Evolutionary conservation across 192 early-diverging fungal species (phyloP).

Genomic region (Coemansia sp.): DNA sequence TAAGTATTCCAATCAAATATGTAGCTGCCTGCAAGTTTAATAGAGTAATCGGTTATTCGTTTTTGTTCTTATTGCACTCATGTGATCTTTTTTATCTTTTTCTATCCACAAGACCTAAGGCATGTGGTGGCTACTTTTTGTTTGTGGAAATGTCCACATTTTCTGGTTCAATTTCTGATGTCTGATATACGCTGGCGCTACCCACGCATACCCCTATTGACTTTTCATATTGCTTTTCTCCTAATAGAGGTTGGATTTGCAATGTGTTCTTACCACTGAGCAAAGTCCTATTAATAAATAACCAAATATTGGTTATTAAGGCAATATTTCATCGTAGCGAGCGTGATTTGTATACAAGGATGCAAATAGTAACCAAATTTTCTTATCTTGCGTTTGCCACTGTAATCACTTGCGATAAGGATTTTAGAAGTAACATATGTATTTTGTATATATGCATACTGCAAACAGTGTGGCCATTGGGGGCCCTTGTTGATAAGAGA

Average conservation of each 20-base stretch:
- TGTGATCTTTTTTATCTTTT: not conserved
- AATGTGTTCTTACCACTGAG: not conserved
- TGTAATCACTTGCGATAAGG: not conserved
- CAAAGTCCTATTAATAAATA: not conserved
- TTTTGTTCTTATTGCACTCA: not conserved
- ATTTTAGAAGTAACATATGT: not conserved
- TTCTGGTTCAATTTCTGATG: not conserved
- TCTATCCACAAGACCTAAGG: not conserved
- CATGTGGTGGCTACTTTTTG: not conserved
- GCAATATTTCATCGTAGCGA: not conserved
- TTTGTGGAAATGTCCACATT: not conserved
- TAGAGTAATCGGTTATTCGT: not conserved
- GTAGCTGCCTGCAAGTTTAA: not conserved
- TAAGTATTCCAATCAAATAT: not conserved
- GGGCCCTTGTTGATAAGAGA: not conserved
- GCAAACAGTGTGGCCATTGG: not conserved
- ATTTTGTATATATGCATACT: not conserved
- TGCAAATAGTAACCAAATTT: too few relatives aligned
- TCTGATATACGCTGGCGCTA: not conserved
- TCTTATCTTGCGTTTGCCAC: too few relatives aligned
- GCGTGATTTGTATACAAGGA: too few relatives aligned
- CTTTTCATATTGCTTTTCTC: not conserved
- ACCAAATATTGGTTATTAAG: not conserved
- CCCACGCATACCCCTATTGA: not conserved
- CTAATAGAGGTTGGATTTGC: not conserved